Evolutionary conservation across 139 green algal genomes (phyloP), one percentile per base, ranked within the genome.

Genomic region (Haematococcus sp.): DNA sequence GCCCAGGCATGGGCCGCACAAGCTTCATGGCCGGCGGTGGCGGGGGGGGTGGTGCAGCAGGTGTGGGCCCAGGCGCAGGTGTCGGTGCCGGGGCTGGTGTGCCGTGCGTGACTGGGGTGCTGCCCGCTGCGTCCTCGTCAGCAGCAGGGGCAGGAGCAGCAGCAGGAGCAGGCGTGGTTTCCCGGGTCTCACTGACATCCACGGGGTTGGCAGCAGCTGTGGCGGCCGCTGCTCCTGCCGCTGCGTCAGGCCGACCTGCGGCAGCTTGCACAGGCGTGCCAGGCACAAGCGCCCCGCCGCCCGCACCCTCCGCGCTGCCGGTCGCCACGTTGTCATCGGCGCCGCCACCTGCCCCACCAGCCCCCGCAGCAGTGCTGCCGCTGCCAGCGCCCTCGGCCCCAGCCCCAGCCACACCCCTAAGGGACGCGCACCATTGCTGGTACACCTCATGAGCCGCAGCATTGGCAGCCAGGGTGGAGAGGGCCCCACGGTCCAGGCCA

Each of bases 401-500:
- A 16, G 11, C 28, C 54, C 28, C 51, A 28, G n/a, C 35, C 20
- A 58, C 19, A 27, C 27, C 17, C 27, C 63, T 55, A 20, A 68
- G 51, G 40, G 40, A 49, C 7, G 40, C 40, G 7, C 11, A 19
- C 82, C 80, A 88, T 20, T 31, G 34, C 27, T 51, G 16, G 34
- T 78, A 74, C 0, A 68, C 76, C 71, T 86, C 83, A 28, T 67
- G 11, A 16, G 75, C 75, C 3, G 25, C n/a, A 3, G 68, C 74
- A 54, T 88, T 90, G 2, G n/a, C 27, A 1, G 56, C 28, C 19
- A 94, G 75, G 19, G 59, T 76, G 0, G 68, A 31, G 34, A 95
- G 80, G 9, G 25, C 20, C 46, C 83, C 86, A 22, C 82, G 83
- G 67, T 93, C 89, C 56, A 95, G 71, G 30, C 75, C 63, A 3